A percentile compares a stretch with the other conserved stretches of the same genome.
Conservation (phyloP, 495 filamentous ascomycete genomes). For the Penicillium cinerascens region DNA sequence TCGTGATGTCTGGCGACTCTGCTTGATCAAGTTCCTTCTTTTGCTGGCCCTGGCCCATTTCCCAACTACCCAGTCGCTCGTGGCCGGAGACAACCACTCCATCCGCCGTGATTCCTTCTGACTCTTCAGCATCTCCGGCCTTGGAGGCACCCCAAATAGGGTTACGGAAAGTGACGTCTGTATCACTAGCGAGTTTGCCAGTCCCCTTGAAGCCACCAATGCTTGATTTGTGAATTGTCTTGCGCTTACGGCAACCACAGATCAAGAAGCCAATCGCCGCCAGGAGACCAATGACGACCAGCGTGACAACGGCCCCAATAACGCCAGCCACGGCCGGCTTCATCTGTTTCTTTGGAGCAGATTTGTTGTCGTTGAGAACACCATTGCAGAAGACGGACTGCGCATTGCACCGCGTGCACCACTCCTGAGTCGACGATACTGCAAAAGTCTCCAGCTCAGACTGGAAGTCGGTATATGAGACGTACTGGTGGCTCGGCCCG, state of each 20-base stretch:
- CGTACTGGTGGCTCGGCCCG: conserved; percentile 41
- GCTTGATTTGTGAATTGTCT: conserved; percentile 19
- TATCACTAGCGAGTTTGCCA: conserved; percentile 47
- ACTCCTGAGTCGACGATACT: conserved; percentile 54
- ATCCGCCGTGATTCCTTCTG: conserved; percentile 14
- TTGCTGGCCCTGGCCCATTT: conserved; percentile 40
- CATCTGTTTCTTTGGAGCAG: conserved; percentile 13
- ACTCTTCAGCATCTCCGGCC: conserved; percentile 10
- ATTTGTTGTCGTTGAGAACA: conserved; percentile 12
- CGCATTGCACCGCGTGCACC: conserved; percentile 69
- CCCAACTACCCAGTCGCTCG: conserved; percentile 53
- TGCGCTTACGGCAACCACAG: conserved; percentile 35
- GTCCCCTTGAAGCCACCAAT: conserved; percentile 49
- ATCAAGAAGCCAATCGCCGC: conserved; percentile 35
- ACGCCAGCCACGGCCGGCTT: conserved; percentile 51
- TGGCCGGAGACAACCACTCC: conserved; percentile 31
- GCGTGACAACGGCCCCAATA: conserved; percentile 47
- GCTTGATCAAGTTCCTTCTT: conserved; percentile 9
- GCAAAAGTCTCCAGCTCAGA: conserved; percentile 57
- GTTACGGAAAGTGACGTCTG: conserved; percentile 42
- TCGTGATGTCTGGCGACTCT: not conserved
- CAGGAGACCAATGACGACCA: conserved; percentile 30
- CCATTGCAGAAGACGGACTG: conserved; percentile 56
- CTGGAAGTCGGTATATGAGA: conserved; percentile 64
- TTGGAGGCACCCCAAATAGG: conserved; percentile 26